Base-by-base conservation (phyloP, 2,329 filamentous ascomycete genomes). In the Ophiosphaerella korrae region DNA sequence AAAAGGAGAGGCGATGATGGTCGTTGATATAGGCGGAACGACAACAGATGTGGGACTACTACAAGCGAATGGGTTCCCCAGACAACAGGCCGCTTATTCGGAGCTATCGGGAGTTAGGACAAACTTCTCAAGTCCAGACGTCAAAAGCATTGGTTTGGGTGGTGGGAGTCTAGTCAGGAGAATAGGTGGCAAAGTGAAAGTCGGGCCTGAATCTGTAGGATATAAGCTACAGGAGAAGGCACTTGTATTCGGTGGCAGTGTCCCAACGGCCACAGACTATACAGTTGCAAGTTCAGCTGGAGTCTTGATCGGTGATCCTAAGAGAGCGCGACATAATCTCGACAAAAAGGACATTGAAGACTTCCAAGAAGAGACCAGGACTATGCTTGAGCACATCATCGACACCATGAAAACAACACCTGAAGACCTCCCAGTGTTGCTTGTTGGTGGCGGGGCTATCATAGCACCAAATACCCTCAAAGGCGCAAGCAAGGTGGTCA, bases 11-110 rank as follows among this genome's bases (percentile, higher is more conserved):
- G 54, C 82, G 74, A 34, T 83, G 58, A 82, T 88, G 74, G 85
- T 88, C 0, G 81, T 88, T 2, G 86, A 88, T 60, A 82, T 88
- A 45, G 86, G 86, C 0, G 85, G 86, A 2, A 88, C 86, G 0
- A 88, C 85, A 0, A 82, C 84, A 0, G 86, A 88, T 57, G 82
- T 87, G 9, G 84, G 86, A 0, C 68, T 86, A 0, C 67, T 88
- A 3, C 76, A 85, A 6, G 76, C 80, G 0, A 87, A 82, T 42
- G 85, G 86, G 0, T 85, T 88, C 42, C 86, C 86, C 0, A 77
- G 84, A 29, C 83, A 87, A 64, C 80, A 83, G 42, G 82, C 84
- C 5, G 83, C 84, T 0, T 87, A 84, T 54, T 85, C 82, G 31
- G 80, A 86, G 29, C 74, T 88, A 2, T 82, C 82, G 0, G 86